Conservation (phyloP, 192 early-diverging fungal genomes). For the Dissophora globulifera region DNA sequence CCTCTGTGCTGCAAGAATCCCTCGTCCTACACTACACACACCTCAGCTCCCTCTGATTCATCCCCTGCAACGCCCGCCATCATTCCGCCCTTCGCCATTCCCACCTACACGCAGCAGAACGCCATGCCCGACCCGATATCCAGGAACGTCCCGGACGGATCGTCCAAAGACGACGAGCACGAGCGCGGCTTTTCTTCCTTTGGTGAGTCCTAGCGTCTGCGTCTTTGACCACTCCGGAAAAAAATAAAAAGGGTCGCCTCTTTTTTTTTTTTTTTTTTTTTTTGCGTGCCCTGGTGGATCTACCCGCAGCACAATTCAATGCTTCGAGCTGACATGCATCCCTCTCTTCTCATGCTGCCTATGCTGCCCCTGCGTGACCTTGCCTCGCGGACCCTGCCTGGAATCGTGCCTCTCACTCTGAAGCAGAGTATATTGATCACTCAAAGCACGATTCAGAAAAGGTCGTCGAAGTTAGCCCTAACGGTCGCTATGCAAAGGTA, state of each 20-base stretch:
- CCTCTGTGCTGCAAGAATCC: neutral
- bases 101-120: neutral
- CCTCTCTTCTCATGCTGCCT: neutral
- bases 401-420: no score
- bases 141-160: constrained; percentile 35
- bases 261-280: no score
- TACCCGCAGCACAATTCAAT: neutral
- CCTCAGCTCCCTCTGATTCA: constrained; percentile 1
- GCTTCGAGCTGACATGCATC: no score
- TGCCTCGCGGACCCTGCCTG: neutral
- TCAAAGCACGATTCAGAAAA: constrained; percentile 65
- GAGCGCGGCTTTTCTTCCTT: constrained; percentile 35
- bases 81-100: neutral
- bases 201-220: no score
- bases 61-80: neutral
- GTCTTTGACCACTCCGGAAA: neutral
- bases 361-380: neutral
- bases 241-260: neutral
- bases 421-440: constrained; percentile 62
- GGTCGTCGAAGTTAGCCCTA: constrained; percentile 64
- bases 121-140: constrained; percentile 43
- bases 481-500: constrained; percentile 64
- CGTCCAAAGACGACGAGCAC: constrained; percentile 37
- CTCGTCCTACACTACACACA: neutral
- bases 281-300: neutral